Evolutionary conservation across 108 stramenopile genomes (phyloP).

Genomic region (Skeletonema potamos): DNA sequence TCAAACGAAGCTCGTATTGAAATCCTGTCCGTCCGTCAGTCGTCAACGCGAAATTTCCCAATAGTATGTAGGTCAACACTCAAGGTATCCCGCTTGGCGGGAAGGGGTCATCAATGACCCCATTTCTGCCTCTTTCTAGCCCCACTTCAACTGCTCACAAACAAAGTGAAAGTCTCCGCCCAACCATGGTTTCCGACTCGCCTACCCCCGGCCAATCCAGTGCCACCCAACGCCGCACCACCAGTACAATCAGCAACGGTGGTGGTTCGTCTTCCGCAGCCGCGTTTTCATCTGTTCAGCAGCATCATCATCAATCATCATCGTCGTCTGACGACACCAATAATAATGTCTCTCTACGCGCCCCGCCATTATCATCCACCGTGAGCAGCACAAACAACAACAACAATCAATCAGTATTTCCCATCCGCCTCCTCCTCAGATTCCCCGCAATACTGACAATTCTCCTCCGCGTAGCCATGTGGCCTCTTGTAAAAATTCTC

Average conservation of each 20-base stretch:
- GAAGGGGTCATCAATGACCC: not conserved
- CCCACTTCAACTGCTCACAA: not conserved
- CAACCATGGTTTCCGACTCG: constrained; percentile 27
- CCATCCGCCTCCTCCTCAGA: constrained; percentile 14
- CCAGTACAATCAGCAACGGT: not conserved
- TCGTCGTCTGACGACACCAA: too few species aligned
- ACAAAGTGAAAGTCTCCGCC: not conserved
- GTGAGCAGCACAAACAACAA: not conserved
- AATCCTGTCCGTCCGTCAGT: too few species aligned
- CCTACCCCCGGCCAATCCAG: constrained; percentile 9
- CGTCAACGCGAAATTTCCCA: too few species aligned
- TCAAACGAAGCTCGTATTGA: too few species aligned
- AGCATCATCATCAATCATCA: too few species aligned
- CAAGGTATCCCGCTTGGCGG: too few species aligned
- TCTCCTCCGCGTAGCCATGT: constrained; percentile 46
- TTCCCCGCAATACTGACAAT: constrained; percentile 29
- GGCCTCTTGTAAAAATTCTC: constrained; percentile 46
- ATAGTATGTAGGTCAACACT: too few species aligned
- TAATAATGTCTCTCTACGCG: not conserved
- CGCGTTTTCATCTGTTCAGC: too few species aligned
- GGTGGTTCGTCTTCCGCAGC: not conserved
- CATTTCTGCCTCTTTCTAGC: not conserved
- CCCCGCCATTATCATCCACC: not conserved
- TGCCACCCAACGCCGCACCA: constrained; percentile 27
- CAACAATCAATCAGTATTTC: not conserved